phyloP scores from a whole-genome alignment of 2,329 filamentous ascomycete species.

The Xylaria arbuscula region DNA sequence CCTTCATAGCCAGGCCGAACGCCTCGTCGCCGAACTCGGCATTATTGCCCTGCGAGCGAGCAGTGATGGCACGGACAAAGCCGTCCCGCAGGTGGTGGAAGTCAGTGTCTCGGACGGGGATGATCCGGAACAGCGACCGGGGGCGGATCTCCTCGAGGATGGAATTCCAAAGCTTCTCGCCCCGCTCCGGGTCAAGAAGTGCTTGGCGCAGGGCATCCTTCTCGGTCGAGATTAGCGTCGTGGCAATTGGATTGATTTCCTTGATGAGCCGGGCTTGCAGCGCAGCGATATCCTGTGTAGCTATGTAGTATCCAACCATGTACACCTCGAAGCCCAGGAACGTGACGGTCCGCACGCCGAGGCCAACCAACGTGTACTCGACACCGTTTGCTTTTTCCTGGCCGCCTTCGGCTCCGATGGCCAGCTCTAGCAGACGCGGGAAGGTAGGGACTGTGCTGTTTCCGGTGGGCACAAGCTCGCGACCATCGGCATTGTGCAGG shows the following conservation, averaged over 20 bases:
- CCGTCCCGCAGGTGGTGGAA: slow-evolving; percentile 93
- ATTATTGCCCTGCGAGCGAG: slow-evolving; percentile 70
- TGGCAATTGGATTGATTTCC: slow-evolving; percentile 80
- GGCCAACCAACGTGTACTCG: slow-evolving; percentile 88
- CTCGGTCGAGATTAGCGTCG: slow-evolving; percentile 83
- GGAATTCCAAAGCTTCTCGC: slow-evolving; percentile 79
- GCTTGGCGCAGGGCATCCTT: slow-evolving; percentile 76
- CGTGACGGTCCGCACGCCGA: slow-evolving; percentile 89
- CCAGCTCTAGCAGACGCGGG: slow-evolving; percentile 75
- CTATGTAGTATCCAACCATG: slow-evolving; percentile 91
- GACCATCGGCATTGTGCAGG: slow-evolving; percentile 73
- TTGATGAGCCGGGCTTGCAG: slow-evolving; percentile 82
- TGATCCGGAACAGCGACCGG: slow-evolving; percentile 83
- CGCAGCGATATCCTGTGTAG: slow-evolving; percentile 81
- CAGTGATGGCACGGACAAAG: slow-evolving; percentile 86
- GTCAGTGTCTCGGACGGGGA: slow-evolving; percentile 93
- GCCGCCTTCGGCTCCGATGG: slow-evolving; percentile 47
- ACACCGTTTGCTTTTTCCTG: slow-evolving; percentile 54
- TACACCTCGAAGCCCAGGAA: slow-evolving; percentile 94
- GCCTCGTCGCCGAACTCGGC: slow-evolving; percentile 72
- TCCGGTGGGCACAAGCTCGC: slow-evolving; percentile 82
- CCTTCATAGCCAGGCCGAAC: slow-evolving; percentile 79
- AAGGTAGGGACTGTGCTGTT: slow-evolving; percentile 84
- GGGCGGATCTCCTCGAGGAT: slow-evolving; percentile 75
- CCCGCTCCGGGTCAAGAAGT: slow-evolving; percentile 75